Percentiles rank a stretch among this genome's conserved stretches.
Conservation (phyloP, 176 grass and related monocot species). For the Aegilops bicornis region DNA sequence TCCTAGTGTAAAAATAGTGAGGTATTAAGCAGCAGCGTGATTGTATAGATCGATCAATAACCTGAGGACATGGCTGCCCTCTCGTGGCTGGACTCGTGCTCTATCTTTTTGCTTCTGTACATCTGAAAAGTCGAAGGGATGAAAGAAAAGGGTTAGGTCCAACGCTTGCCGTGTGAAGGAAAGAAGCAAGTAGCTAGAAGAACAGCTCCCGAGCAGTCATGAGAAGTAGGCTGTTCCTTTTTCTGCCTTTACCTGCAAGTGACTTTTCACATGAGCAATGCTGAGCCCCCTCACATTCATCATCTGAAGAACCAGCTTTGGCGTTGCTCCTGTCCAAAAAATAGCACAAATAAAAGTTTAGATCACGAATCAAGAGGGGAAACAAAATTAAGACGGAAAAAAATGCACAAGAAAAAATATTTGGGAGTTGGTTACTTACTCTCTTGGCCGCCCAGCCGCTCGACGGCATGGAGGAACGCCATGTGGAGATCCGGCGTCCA, state of each 20-base stretch:
- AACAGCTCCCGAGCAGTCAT: constrained; percentile 33
- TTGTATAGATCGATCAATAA: not conserved
- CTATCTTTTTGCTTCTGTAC: constrained; percentile 98
- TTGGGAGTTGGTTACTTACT: constrained; percentile 48
- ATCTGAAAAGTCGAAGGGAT: constrained; percentile 64
- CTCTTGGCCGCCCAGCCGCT: constrained; percentile 95
- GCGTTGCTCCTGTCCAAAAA: constrained; percentile 74
- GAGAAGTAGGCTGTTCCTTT: constrained; percentile 34
- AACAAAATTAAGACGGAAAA: not conserved
- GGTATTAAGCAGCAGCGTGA: not conserved
- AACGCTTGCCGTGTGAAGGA: constrained; percentile 35
- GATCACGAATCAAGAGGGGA: not conserved
- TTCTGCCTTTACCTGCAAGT: constrained; percentile 84
- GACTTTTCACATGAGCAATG: constrained; percentile 99
- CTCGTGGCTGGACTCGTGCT: constrained; percentile 67
- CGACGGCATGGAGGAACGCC: constrained; percentile 85
- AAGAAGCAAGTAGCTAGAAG: constrained; percentile 20
- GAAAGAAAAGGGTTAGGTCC: constrained; percentile 20
- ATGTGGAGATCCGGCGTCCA: constrained; percentile 97
- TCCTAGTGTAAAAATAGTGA: not conserved
- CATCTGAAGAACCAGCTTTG: constrained; percentile 99
- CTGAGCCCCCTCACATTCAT: constrained; percentile 99
- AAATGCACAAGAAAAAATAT: not conserved
- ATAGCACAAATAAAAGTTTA: not conserved
- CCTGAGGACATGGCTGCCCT: constrained; percentile 53